Conservation (phyloP, 768 basidiomycete genomes). For the Mycena alexandri region DNA sequence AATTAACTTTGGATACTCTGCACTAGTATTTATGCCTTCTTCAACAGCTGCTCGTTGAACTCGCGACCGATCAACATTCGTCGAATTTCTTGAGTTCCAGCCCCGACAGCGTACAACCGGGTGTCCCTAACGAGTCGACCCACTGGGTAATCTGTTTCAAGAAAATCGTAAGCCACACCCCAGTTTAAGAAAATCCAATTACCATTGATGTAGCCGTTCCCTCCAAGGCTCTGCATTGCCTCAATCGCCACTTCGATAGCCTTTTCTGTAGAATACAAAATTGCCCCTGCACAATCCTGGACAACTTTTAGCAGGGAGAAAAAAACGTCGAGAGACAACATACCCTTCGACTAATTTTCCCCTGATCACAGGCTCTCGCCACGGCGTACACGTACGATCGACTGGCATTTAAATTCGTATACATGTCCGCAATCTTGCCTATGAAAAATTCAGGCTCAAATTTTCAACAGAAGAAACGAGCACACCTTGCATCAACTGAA, state of each 20-base stretch:
- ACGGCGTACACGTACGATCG: conserved; percentile 95
- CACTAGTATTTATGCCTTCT: conserved; percentile 27
- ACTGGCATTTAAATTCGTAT: conserved; percentile 90
- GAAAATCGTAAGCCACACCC: conserved; percentile 18
- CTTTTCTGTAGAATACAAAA: conserved; percentile 92
- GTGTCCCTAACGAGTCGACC: conserved; percentile 91
- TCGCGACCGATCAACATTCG: conserved; percentile 95
- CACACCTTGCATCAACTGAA: conserved; percentile 96
- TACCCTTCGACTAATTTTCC: conserved; percentile 82
- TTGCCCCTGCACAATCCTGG: conserved; percentile 95
- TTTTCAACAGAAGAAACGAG: conserved; percentile 34
- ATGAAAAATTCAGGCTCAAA: conserved; percentile 34
- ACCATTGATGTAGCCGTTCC: conserved; percentile 98
- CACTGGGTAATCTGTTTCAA: conserved; percentile 81
- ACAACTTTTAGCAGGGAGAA: conserved; percentile 17
- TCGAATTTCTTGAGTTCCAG: conserved; percentile 96
- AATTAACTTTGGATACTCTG: conserved; percentile 9
- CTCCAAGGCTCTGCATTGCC: conserved; percentile 93
- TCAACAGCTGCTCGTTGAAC: conserved; percentile 78
- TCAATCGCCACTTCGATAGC: conserved; percentile 93
- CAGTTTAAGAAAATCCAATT: conserved; percentile 1
- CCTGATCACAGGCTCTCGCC: conserved; percentile 87
- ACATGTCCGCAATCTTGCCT: conserved; percentile 94
- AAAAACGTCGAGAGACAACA: background rate
- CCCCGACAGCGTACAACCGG: conserved; percentile 91